A percentile compares a stretch with the other conserved stretches of the same genome.
These are phyloP conservation scores for Verticillium alfalfae DNA, from an alignment of 2,329 filamentous ascomycete species.

Conservation along the genomic window DNA sequence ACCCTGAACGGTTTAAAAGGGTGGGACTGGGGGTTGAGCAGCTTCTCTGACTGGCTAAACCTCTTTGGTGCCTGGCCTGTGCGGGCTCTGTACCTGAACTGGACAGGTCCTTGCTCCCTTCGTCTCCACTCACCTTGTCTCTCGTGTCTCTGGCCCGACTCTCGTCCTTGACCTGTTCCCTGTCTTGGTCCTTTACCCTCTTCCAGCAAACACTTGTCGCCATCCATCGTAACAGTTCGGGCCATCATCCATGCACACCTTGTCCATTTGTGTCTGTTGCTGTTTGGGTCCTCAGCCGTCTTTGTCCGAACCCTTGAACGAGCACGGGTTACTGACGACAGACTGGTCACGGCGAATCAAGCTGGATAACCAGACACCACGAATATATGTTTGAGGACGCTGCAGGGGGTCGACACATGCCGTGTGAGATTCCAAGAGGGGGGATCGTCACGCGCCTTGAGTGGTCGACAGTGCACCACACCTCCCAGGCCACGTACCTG, in stretches of 20 bases:
- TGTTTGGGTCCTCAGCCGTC: not conserved
- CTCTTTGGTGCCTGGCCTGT: not conserved
- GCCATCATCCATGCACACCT: not conserved
- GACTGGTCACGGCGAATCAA: not conserved
- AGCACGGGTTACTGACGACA: not conserved
- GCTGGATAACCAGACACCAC: not conserved
- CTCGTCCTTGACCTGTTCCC: not conserved
- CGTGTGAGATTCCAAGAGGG: constrained; percentile 1
- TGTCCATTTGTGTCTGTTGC: not conserved
- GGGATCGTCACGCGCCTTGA: constrained; percentile 6
- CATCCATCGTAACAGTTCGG: not conserved
- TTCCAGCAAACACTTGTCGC: not conserved
- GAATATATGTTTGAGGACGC: constrained; percentile 15
- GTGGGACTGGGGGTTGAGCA: not conserved
- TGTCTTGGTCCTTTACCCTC: not conserved
- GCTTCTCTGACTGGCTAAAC: not conserved
- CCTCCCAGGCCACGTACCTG: not conserved
- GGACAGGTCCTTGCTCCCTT: not conserved
- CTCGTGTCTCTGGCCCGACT: not conserved
- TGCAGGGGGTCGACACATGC: constrained; percentile 12
- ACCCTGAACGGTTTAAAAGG: not conserved
- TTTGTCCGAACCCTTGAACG: not conserved
- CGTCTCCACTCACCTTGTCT: not conserved
- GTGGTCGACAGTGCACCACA: not conserved
- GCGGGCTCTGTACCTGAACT: not conserved